Evolutionary conservation across 2,329 filamentous ascomycete genomes (phyloP).

Genomic region (Aspergillus proliferans): DNA sequence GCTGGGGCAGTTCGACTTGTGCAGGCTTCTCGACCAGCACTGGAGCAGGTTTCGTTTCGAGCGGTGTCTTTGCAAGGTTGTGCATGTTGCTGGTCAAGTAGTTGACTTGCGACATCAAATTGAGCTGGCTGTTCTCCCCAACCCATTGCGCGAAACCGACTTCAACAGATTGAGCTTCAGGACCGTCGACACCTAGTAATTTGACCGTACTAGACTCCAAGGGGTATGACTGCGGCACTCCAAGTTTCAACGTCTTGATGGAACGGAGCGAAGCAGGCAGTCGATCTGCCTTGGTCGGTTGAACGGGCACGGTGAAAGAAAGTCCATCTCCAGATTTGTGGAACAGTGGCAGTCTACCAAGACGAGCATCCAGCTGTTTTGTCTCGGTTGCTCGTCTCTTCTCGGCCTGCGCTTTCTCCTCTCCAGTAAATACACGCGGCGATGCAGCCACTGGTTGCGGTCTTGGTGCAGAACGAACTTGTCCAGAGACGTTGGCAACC

Average conservation of each 20-base stretch:
- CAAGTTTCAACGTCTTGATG: conserved; percentile 60
- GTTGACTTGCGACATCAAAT: conserved; percentile 68
- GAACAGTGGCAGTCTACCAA: conserved; percentile 62
- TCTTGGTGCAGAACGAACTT: background rate
- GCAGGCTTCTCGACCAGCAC: conserved; percentile 4
- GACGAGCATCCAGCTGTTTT: conserved; percentile 67
- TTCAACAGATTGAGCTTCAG: conserved; percentile 59
- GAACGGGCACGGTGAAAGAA: conserved; percentile 64
- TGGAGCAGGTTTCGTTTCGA: conserved; percentile 20
- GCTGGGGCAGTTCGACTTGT: conserved; percentile 8
- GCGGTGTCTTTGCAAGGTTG: conserved; percentile 53
- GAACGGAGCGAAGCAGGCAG: conserved; percentile 57
- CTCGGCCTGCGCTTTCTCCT: conserved; percentile 58
- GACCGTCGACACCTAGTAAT: conserved; percentile 56
- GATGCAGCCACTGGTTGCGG: conserved; percentile 26
- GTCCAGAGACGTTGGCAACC: background rate
- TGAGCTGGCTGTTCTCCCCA: conserved; percentile 52
- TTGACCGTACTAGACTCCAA: conserved; percentile 61
- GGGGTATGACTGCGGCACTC: conserved; percentile 66
- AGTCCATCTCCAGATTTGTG: conserved; percentile 64
- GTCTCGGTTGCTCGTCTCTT: conserved; percentile 59
- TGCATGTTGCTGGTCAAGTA: conserved; percentile 67
- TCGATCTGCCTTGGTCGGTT: conserved; percentile 55
- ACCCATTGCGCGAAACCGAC: conserved; percentile 58
- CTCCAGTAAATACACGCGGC: conserved; percentile 47